A percentile compares a stretch with the other conserved stretches of the same genome.
Conservation (phyloP, 2,329 filamentous ascomycete genomes). For the Dothistroma pini region DNA sequence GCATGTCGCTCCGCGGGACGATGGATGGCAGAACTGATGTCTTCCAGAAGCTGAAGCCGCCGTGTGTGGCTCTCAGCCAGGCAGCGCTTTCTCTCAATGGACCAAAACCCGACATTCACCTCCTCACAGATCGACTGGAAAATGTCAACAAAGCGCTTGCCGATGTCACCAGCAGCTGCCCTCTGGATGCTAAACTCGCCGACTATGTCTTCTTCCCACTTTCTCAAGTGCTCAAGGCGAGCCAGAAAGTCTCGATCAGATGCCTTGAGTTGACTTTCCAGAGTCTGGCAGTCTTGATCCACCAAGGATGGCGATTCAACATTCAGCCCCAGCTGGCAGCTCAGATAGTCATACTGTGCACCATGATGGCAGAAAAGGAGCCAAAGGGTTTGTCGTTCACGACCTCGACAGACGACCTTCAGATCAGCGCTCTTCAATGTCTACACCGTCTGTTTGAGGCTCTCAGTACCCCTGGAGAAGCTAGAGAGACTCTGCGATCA, state of each 20-base stretch:
- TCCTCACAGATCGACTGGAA: conserved; percentile 49
- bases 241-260: conserved; percentile 66
- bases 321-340: conserved; percentile 71
- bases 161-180: conserved; percentile 30
- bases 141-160: conserved; percentile 43
- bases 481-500: conserved; percentile 51
- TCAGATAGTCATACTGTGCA: conserved; percentile 80
- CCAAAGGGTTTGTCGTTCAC: conserved; percentile 53
- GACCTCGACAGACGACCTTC: conserved; percentile 69
- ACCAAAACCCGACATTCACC: conserved; percentile 38
- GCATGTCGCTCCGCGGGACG: conserved; percentile 18
- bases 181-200: conserved; percentile 74
- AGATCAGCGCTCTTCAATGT: conserved; percentile 66
- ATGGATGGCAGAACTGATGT: conserved; percentile 36
- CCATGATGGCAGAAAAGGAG: conserved; percentile 72
- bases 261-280: conserved; percentile 72
- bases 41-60: conserved; percentile 54
- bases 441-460: conserved; percentile 62
- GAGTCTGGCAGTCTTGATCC: conserved; percentile 69
- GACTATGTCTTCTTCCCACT: conserved; percentile 96
- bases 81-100: conserved; percentile 50
- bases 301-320: conserved; percentile 71
- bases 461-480: conserved; percentile 45
- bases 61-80: conserved; percentile 57
- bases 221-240: conserved; percentile 76